Evolutionary conservation across 176 grass and related monocot genomes (phyloP).

Genomic region (Eragrostis curvula): DNA sequence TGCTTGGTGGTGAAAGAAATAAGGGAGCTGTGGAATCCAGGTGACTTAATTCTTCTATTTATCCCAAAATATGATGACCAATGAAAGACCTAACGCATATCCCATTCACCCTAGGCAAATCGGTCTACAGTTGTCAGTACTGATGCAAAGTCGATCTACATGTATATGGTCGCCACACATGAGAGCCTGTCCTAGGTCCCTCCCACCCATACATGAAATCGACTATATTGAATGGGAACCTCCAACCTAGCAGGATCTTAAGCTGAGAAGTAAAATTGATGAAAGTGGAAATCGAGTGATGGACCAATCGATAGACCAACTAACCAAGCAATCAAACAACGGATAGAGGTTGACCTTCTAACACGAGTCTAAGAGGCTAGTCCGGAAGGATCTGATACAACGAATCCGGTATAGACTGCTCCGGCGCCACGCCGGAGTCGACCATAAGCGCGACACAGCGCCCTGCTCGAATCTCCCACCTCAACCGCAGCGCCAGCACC

Average conservation of each 20-base stretch:
- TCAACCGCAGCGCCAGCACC: not conserved
- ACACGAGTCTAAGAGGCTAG: not conserved
- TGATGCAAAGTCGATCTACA: too few relatives aligned
- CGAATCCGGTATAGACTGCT: not conserved
- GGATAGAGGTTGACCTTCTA: not conserved
- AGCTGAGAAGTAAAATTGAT: constrained; percentile 18
- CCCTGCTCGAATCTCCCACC: not conserved
- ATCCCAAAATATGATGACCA: not conserved
- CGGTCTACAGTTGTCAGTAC: not conserved
- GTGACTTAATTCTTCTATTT: not conserved
- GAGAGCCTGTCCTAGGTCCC: too few relatives aligned
- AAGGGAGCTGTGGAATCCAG: not conserved
- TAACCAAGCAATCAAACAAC: constrained; percentile 1
- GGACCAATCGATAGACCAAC: not conserved
- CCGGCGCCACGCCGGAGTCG: not conserved
- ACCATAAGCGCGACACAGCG: too few relatives aligned
- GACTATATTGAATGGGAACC: not conserved
- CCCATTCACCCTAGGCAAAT: not conserved
- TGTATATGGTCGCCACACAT: too few relatives aligned
- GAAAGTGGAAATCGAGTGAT: constrained; percentile 7
- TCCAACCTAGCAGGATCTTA: not conserved
- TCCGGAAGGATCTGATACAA: constrained; percentile 3
- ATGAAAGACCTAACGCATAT: not conserved
- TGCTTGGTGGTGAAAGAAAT: not conserved
- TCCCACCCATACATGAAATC: not conserved